A percentile compares a stretch with the other conserved stretches of the same genome.
phyloP scores from a whole-genome alignment of 1,139 yeast species.

The Magnusiomyces magnusii region DNA sequence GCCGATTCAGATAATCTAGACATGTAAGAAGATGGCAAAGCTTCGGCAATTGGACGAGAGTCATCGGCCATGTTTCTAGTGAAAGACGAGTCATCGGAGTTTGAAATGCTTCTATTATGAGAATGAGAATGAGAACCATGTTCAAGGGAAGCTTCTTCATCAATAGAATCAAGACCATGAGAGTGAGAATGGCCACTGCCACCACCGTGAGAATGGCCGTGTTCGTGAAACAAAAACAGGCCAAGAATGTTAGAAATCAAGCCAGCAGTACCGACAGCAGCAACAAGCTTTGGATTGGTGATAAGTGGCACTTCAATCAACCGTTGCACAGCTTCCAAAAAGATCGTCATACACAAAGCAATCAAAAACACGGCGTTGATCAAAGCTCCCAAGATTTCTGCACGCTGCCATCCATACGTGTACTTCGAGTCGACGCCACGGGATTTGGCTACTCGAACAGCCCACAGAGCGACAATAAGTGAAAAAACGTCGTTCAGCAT shows the following conservation, averaged over 20 bases:
- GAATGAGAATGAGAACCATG: slow-evolving; percentile 16
- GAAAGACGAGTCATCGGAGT: slow-evolving; percentile 1
- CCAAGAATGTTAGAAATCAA: slow-evolving; percentile 77
- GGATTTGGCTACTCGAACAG: slow-evolving; percentile 80
- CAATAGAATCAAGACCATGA: slow-evolving; percentile 22
- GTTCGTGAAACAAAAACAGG: slow-evolving; percentile 82
- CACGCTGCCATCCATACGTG: slow-evolving; percentile 96
- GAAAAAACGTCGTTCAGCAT: slow-evolving; percentile 91
- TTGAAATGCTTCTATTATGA: slow-evolving; percentile 6
- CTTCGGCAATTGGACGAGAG: slow-evolving; percentile 13
- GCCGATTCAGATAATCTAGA: slow-evolving; percentile 10
- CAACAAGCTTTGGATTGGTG: slow-evolving; percentile 68
- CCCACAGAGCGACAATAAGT: slow-evolving; percentile 89
- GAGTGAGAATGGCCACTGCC: slow-evolving; percentile 36
- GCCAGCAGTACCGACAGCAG: slow-evolving; percentile 79
- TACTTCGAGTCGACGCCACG: slow-evolving; percentile 79
- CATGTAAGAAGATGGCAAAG: slow-evolving; percentile 11
- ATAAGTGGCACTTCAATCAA: slow-evolving; percentile 74
- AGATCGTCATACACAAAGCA: slow-evolving; percentile 87
- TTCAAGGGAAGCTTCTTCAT: slow-evolving; percentile 14
- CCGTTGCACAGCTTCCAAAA: slow-evolving; percentile 88
- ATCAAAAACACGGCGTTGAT: slow-evolving; percentile 87
- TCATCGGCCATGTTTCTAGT: slow-evolving; percentile 11
- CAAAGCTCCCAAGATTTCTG: slow-evolving; percentile 93
- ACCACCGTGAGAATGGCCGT: slow-evolving; percentile 58